Conservation (phyloP, 2,329 filamentous ascomycete species). For the Thelonectria discophora region DNA sequence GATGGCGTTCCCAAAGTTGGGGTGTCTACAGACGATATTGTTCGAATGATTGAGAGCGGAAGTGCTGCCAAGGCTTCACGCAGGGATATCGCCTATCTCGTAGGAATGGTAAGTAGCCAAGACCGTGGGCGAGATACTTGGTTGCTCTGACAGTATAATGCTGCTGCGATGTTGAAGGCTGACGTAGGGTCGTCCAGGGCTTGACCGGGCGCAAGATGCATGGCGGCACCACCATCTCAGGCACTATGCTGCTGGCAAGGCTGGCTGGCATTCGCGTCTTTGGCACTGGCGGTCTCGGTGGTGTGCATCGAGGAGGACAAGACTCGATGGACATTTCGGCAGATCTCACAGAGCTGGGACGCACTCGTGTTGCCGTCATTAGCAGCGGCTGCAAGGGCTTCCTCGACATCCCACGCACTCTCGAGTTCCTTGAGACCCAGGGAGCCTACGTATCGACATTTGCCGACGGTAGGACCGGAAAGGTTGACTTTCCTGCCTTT, state of each 20-base stretch:
- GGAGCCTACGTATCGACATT: slow-evolving; percentile 90
- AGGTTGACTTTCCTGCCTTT: slow-evolving; percentile 90
- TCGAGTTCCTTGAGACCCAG: slow-evolving; percentile 78
- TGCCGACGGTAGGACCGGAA: slow-evolving; percentile 76
- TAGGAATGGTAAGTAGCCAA: slow-evolving; percentile 70
- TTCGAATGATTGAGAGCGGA: slow-evolving; percentile 72
- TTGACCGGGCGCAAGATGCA: slow-evolving; percentile 70
- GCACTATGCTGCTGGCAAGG: slow-evolving; percentile 89
- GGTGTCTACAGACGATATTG: slow-evolving; percentile 75
- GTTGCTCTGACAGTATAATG: neutral
- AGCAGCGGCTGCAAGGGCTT: slow-evolving; percentile 96
- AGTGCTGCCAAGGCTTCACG: slow-evolving; percentile 85
- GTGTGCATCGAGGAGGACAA: slow-evolving; percentile 90
- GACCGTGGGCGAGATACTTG: neutral
- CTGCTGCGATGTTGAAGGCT: slow-evolving; percentile 17
- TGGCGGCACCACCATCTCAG: slow-evolving; percentile 92
- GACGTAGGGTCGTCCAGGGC: slow-evolving; percentile 28
- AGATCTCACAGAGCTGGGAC: slow-evolving; percentile 91
- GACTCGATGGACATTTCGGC: slow-evolving; percentile 92
- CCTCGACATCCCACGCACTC: slow-evolving; percentile 86
- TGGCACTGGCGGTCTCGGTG: slow-evolving; percentile 92
- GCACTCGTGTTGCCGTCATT: slow-evolving; percentile 87
- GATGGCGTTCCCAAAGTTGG: slow-evolving; percentile 86
- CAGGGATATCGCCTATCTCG: slow-evolving; percentile 83
- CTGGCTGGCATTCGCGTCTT: slow-evolving; percentile 91